Evolutionary conservation across 2,329 filamentous ascomycete genomes (phyloP), one percentile per base, ranked within the genome.

Genomic region (Thelonectria olida): DNA sequence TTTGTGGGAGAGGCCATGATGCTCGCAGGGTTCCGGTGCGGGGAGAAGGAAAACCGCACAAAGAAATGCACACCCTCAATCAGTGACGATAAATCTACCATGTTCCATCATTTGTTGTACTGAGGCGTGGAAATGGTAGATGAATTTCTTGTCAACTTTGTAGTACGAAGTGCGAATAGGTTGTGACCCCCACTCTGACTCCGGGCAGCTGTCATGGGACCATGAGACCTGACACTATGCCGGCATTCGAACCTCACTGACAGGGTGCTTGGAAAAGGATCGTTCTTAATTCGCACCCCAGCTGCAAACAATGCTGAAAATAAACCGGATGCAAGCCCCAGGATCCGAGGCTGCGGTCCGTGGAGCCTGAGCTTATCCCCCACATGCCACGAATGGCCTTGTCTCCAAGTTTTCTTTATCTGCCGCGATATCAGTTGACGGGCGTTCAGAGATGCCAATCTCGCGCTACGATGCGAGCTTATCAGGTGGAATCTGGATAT

Each of bases 281-380:
- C 10, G 38, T n/a, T 17, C 31, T 34, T 34, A 2, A 34, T 34
- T 34, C 31, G 31, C 15, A 34, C 31, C 12, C 7, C 25, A n/a
- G n/a, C 6, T 34, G 10, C 31, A 34, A 15, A 15, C 31, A 38
- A n/a, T 38, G 8, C n/a, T n/a, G n/a, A 38, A 38, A 31, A 7
- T 8, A 10, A 15, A 5, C 34, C 34, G 22, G 13, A 47, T 28
- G 22, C 25, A 44, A 6, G 44, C 28, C 44, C 23, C n/a, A 19
- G 7, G 44, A 47, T 28, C 44, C 44, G 23, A 47, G 23, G 13
- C 44, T 28, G 44, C 17, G 22, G 13, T n/a, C 34, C 28, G 53
- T 55, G 53, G 44, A 55, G 53, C 31, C 45, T 39, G 52, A 23
- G 10, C 15, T 44, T 39, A 28, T 49, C 53, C 53, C 42, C 53